Evolutionary conservation across 2,329 filamentous ascomycete genomes (phyloP).

Genomic region (Epichloe sp.): DNA sequence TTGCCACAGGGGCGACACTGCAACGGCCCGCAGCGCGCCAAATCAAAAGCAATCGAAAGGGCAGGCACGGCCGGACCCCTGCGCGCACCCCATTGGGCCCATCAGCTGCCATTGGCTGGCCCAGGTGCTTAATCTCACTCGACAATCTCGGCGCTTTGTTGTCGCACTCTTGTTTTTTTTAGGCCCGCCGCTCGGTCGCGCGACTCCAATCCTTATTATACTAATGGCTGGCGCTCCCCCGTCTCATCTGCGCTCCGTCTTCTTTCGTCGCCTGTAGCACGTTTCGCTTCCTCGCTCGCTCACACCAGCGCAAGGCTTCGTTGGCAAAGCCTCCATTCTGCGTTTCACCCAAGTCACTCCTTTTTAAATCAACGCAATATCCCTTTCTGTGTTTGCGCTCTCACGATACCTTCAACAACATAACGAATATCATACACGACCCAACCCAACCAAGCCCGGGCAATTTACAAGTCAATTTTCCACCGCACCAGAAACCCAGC

Average conservation of each 20-base stretch:
- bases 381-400: background rate
- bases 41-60: background rate
- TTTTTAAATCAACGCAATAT: conserved; percentile 1
- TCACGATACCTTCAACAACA: conserved; percentile 4
- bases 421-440: no score
- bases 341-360: conserved; percentile 10
- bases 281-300: conserved; percentile 11
- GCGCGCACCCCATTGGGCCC: background rate
- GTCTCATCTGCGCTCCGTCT: background rate
- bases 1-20: no score
- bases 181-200: background rate
- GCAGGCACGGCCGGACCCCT: background rate
- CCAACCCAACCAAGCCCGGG: no score
- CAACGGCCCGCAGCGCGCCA: background rate
- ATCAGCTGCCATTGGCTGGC: background rate
- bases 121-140: background rate
- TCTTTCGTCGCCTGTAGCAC: conserved; percentile 10
- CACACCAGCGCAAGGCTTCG: conserved; percentile 28
- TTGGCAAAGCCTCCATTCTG: conserved; percentile 39
- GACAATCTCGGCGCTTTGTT: background rate
- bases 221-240: background rate
- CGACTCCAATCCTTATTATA: background rate
- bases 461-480: no score
- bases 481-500: no score
- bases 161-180: background rate